These are phyloP conservation scores for Heliamphora exappendiculata DNA, from an alignment of 148 eudicot species.

Conservation along the genomic window DNA sequence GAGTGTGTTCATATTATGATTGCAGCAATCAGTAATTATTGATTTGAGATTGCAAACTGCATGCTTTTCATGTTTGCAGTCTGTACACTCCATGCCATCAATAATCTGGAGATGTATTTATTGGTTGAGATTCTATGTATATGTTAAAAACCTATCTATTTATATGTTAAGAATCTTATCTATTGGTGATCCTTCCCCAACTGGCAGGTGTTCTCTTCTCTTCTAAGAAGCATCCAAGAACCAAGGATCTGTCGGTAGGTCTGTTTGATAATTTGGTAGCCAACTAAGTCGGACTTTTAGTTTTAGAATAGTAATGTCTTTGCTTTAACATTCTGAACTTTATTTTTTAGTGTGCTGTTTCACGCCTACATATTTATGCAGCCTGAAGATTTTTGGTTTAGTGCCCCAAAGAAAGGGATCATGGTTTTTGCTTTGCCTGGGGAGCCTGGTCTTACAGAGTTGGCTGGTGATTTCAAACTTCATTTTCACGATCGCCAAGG, in stretches of 20 bases:
- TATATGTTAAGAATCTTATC: not conserved
- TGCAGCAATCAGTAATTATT: not conserved
- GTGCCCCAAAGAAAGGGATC: conserved; percentile 89
- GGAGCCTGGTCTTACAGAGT: conserved; percentile 91
- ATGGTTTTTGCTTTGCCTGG: conserved; percentile 98
- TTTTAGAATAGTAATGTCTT: not conserved
- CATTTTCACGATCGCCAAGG: conserved; percentile 96
- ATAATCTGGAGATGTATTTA: not conserved
- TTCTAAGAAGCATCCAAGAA: conserved; percentile 90
- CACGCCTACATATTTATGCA: conserved; percentile 27
- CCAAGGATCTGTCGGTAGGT: conserved; percentile 85
- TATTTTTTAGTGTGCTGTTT: conserved; percentile 1
- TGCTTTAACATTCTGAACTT: not conserved
- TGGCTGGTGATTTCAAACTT: conserved; percentile 87
- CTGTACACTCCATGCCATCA: not conserved
- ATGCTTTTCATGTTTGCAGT: not conserved
- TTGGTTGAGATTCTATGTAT: not conserved
- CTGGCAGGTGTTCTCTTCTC: conserved; percentile 80
- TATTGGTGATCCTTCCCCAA: not conserved
- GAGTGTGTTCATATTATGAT: not conserved
- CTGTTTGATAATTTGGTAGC: not conserved
- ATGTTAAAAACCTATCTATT: not conserved
- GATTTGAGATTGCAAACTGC: not conserved
- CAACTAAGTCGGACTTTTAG: not conserved
- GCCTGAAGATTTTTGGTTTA: conserved; percentile 98